phyloP scores from a whole-genome alignment of 805 yeast genomes.

The Myxozyma neotropica region DNA sequence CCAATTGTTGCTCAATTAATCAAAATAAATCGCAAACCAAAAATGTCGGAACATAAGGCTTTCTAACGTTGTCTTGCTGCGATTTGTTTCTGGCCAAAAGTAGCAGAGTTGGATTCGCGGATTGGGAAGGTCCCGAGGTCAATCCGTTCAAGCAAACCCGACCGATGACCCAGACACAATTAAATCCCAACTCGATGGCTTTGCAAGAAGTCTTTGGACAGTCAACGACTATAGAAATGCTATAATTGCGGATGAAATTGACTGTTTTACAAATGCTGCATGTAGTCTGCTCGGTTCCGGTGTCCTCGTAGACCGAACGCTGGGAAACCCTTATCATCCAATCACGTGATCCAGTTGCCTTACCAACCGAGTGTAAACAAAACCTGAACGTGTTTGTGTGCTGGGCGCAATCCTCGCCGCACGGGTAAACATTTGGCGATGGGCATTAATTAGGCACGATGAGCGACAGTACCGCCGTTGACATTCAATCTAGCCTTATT shows the following conservation, averaged over 20 bases:
- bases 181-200: not conserved
- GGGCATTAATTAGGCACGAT: too few species aligned
- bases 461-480: not conserved
- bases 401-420: too few species aligned
- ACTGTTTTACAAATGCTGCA: too few species aligned
- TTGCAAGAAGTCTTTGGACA: not conserved
- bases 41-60: not conserved
- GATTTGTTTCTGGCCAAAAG: too few species aligned
- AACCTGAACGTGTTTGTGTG: not conserved
- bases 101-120: too few species aligned
- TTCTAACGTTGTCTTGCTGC: too few species aligned
- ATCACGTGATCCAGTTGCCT: conserved; percentile 3
- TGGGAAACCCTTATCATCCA: not conserved
- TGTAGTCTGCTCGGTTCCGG: too few species aligned
- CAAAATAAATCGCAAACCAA: not conserved
- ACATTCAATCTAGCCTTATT: not conserved
- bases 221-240: too few species aligned
- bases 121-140: too few species aligned
- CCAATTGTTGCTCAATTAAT: too few species aligned
- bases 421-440: not conserved
- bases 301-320: not conserved
- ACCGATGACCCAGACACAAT: not conserved
- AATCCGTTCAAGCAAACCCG: not conserved
- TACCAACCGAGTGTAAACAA: conserved; percentile 7
- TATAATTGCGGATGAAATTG: too few species aligned